These are phyloP conservation scores for Cichorium intybus DNA, from an alignment of 140 eudicot species.

Conservation along the genomic window DNA sequence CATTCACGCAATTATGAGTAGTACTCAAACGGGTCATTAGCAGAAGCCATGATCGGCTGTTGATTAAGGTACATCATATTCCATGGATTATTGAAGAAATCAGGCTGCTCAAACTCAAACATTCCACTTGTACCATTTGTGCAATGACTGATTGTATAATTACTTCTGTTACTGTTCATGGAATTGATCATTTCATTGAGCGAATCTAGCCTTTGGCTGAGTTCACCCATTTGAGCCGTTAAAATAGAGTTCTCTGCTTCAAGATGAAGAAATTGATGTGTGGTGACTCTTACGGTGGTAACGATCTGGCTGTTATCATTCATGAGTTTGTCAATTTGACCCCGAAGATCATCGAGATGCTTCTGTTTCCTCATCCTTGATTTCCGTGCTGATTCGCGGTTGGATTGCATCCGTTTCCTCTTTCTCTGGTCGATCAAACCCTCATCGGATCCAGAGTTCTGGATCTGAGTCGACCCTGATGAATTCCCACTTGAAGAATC, in stretches of 20 bases:
- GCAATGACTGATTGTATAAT: constrained; percentile 1
- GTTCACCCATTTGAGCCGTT: constrained; percentile 66
- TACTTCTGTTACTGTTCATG: constrained; percentile 31
- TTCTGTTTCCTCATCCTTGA: constrained; percentile 71
- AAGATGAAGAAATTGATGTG: constrained; percentile 47
- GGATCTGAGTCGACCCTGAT: constrained; percentile 24
- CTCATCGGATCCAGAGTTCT: constrained; percentile 57
- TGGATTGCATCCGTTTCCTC: constrained; percentile 68
- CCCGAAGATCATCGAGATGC: constrained; percentile 55
- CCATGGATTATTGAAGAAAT: constrained; percentile 39
- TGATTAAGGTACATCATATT: constrained; percentile 51
- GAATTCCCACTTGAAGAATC: constrained; percentile 66
- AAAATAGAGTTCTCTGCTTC: constrained; percentile 70
- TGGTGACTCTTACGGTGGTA: constrained; percentile 34
- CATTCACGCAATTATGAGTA: constrained; percentile 12
- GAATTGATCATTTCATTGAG: constrained; percentile 49
- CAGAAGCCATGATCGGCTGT: constrained; percentile 58
- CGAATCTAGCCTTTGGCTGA: constrained; percentile 59
- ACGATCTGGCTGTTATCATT: constrained; percentile 49
- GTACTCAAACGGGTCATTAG: constrained; percentile 48
- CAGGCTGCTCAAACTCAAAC: constrained; percentile 24
- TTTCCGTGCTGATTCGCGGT: constrained; percentile 75
- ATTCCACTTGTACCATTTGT: constrained; percentile 9
- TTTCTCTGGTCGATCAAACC: constrained; percentile 56
- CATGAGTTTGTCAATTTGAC: constrained; percentile 38